Percentiles rank a stretch among this genome's conserved stretches.
These are phyloP conservation scores for Debaryomyces prosopidis DNA, from an alignment of 805 yeast species.

Conservation along the genomic window DNA sequence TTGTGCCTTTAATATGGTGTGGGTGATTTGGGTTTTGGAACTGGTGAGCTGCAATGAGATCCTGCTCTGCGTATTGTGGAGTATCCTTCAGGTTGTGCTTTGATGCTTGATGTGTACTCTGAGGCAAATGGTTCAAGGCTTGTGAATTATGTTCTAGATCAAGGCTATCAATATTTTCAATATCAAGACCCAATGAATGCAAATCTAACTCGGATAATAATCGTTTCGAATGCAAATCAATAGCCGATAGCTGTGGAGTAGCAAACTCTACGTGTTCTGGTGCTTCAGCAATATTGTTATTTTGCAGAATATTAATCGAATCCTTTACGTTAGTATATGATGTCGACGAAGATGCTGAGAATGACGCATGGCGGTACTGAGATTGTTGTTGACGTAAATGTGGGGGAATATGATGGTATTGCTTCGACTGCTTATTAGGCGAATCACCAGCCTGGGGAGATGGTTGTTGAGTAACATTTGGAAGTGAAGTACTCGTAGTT, in stretches of 20 bases:
- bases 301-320: constrained; percentile 33
- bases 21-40: constrained; percentile 39
- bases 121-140: not conserved
- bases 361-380: constrained; percentile 53
- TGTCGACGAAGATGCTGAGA: constrained; percentile 60
- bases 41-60: constrained; percentile 20
- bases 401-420: constrained; percentile 2
- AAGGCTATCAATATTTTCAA: constrained; percentile 28
- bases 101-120: not conserved
- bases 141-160: constrained; percentile 21
- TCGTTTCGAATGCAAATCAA: constrained; percentile 35
- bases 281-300: constrained; percentile 32
- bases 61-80: constrained; percentile 18
- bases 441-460: constrained; percentile 23
- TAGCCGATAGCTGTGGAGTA: constrained; percentile 70
- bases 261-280: constrained; percentile 79
- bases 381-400: constrained; percentile 3
- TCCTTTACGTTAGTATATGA: constrained; percentile 59
- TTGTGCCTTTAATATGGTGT: constrained; percentile 40
- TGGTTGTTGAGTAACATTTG: constrained; percentile 19
- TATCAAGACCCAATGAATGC: constrained; percentile 31
- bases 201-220: constrained; percentile 36
- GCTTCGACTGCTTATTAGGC: constrained; percentile 6
- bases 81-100: constrained; percentile 5
- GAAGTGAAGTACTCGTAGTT: not conserved